Conservation (phyloP, 192 early-diverging fungal genomes). For the Coemansia sp. region DNA sequence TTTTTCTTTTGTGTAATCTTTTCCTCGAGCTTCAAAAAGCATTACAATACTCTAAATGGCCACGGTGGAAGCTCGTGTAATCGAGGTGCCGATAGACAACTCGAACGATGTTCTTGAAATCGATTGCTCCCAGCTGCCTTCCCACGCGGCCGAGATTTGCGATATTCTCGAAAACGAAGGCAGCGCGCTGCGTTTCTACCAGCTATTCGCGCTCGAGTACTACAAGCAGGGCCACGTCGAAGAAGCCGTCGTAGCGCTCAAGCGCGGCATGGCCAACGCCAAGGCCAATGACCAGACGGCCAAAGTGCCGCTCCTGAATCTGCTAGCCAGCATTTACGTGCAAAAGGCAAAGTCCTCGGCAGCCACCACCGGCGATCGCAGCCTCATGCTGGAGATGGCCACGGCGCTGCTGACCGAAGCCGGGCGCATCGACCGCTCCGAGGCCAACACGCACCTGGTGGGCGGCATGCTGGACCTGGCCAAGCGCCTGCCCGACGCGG, state of each 20-base stretch:
- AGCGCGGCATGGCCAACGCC: slow-evolving; percentile 55
- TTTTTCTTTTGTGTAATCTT: too few species aligned
- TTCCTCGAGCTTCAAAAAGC: too few species aligned
- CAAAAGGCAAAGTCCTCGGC: slow-evolving; percentile 56
- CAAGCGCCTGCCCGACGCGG: slow-evolving; percentile 26
- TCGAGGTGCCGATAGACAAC: slow-evolving; percentile 64
- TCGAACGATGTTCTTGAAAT: slow-evolving; percentile 72
- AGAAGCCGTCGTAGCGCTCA: slow-evolving; percentile 58
- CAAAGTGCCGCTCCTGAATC: slow-evolving; percentile 69
- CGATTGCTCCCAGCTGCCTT: slow-evolving; percentile 59
- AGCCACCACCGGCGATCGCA: slow-evolving; percentile 34
- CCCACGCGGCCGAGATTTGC: slow-evolving; percentile 62
- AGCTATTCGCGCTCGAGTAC: slow-evolving; percentile 76
- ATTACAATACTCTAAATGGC: neutral
- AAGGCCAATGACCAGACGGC: slow-evolving; percentile 38
- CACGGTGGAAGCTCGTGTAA: slow-evolving; percentile 24
- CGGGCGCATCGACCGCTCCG: slow-evolving; percentile 65
- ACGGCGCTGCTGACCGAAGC: slow-evolving; percentile 75
- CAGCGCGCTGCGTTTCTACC: slow-evolving; percentile 61
- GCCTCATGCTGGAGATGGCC: slow-evolving; percentile 64
- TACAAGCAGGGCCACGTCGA: slow-evolving; percentile 63
- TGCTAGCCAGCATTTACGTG: slow-evolving; percentile 75
- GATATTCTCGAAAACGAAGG: slow-evolving; percentile 68
- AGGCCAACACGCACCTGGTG: slow-evolving; percentile 69
- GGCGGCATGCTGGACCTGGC: slow-evolving; percentile 60